These are phyloP conservation scores for Madurella fahalii DNA, from an alignment of 2,329 filamentous ascomycete genomes.

Conservation along the genomic window DNA sequence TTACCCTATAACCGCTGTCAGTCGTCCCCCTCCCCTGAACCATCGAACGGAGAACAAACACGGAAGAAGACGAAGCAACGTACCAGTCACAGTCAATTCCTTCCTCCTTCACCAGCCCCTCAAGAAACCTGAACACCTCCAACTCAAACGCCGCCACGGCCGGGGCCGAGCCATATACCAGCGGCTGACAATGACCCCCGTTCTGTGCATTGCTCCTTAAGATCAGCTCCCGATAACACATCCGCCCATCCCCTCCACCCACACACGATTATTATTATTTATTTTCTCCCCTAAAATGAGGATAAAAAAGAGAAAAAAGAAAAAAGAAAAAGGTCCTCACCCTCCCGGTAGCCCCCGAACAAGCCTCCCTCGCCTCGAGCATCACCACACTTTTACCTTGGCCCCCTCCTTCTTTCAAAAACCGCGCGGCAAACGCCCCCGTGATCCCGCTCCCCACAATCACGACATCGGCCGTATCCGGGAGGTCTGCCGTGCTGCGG, in stretches of 20 bases:
- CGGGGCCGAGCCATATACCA: conserved; percentile 57
- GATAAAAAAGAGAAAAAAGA: too few species aligned
- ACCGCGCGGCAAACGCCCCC: conserved; percentile 66
- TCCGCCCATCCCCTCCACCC: too few species aligned
- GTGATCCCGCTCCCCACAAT: conserved; percentile 74
- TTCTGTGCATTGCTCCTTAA: conserved; percentile 42
- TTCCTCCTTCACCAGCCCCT: conserved; percentile 52
- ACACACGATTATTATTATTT: too few species aligned
- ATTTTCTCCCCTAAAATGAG: too few species aligned
- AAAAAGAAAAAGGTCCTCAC: conserved; percentile 44
- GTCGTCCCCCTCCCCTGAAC: conserved; percentile 52
- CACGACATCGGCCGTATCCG: conserved; percentile 60
- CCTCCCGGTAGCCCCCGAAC: conserved; percentile 78
- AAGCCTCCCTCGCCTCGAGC: conserved; percentile 74
- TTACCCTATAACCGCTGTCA: conserved; percentile 55
- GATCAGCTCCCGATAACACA: not conserved
- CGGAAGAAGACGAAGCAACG: conserved; percentile 36
- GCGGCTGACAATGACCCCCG: conserved; percentile 71
- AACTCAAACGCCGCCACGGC: conserved; percentile 69
- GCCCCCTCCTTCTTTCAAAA: conserved; percentile 42
- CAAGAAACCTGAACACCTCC: conserved; percentile 59
- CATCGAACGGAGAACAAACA: conserved; percentile 32
- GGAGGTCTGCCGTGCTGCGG: conserved; percentile 60
- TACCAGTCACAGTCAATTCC: conserved; percentile 64
- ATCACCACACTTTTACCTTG: conserved; percentile 56